phyloP scores from a whole-genome alignment of 1,139 yeast species.

The Yamadazyma atlantica region DNA sequence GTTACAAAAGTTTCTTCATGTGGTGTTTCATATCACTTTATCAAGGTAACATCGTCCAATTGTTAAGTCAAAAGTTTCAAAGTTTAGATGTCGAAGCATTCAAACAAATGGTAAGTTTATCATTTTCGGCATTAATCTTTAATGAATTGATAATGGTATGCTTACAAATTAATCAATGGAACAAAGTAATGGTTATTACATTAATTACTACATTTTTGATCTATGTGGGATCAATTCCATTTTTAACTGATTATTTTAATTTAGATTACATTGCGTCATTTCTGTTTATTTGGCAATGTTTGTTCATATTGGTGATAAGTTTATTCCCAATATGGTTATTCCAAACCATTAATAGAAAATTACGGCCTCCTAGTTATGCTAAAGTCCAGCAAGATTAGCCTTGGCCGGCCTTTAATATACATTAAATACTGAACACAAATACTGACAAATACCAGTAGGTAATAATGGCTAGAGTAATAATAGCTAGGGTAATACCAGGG shows the following conservation, averaged over 20 bases:
- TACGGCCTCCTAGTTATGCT: slow-evolving; percentile 97
- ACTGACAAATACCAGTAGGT: too few relatives aligned
- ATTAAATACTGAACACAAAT: background rate
- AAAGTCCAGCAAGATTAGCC: slow-evolving; percentile 74
- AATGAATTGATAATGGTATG: slow-evolving; percentile 95
- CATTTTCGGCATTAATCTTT: slow-evolving; percentile 75
- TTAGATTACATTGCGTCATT: slow-evolving; percentile 59
- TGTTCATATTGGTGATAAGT: slow-evolving; percentile 65
- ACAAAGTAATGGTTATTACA: slow-evolving; percentile 68
- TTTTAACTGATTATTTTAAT: slow-evolving; percentile 81
- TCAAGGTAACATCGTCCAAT: slow-evolving; percentile 84
- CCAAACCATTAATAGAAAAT: slow-evolving; percentile 66
- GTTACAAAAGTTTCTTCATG: slow-evolving; percentile 83
- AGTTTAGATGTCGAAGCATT: slow-evolving; percentile 58
- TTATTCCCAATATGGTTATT: slow-evolving; percentile 89
- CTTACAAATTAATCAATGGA: slow-evolving; percentile 89
- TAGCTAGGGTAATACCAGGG: background rate
- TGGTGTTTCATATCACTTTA: slow-evolving; percentile 88
- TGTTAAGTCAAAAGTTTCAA: slow-evolving; percentile 73
- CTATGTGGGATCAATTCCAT: slow-evolving; percentile 76
- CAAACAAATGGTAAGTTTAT: slow-evolving; percentile 76
- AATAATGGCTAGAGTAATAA: background rate
- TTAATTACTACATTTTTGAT: slow-evolving; percentile 68
- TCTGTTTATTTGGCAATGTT: slow-evolving; percentile 68
- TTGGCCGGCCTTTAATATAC: background rate